Evolutionary conservation across 352 stramenopile genomes (phyloP).

Genomic region (Phytophthora fragariae): DNA sequence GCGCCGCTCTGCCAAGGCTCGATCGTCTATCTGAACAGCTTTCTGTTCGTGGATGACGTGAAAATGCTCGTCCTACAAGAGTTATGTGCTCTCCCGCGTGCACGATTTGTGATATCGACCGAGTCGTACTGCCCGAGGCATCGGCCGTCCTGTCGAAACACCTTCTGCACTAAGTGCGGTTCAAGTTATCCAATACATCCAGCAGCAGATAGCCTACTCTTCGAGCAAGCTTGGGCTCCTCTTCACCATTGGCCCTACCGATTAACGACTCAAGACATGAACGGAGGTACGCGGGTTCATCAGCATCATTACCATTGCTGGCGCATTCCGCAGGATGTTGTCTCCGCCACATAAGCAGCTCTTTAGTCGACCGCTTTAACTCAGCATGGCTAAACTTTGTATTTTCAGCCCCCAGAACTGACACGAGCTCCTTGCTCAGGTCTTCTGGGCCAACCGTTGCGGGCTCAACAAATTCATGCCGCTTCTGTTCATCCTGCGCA

Average conservation of each 20-base stretch:
- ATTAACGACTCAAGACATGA: slow-evolving; percentile 30
- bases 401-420: slow-evolving; percentile 29
- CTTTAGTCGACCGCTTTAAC: slow-evolving; percentile 50
- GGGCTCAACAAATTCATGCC: slow-evolving; percentile 44
- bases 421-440: slow-evolving; percentile 46
- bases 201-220: slow-evolving; percentile 70
- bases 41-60: too few relatives aligned
- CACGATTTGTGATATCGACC: too few relatives aligned
- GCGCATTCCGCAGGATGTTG: background rate
- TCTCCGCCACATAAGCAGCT: slow-evolving; percentile 39
- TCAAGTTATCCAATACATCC: slow-evolving; percentile 51
- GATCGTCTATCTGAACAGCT: too few relatives aligned
- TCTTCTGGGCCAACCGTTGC: slow-evolving; percentile 29
- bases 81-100: too few relatives aligned
- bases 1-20: too few relatives aligned
- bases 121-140: too few relatives aligned
- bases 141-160: too few relatives aligned
- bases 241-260: slow-evolving; percentile 10
- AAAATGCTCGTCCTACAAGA: too few relatives aligned
- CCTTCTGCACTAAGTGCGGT: too few relatives aligned
- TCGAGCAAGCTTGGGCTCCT: slow-evolving; percentile 48
- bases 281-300: slow-evolving; percentile 27
- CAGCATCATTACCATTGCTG: background rate
- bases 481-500: slow-evolving; percentile 25
- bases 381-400: slow-evolving; percentile 44